Conservation (phyloP, 2,329 filamentous ascomycete species). For the Claviceps citrina region DNA sequence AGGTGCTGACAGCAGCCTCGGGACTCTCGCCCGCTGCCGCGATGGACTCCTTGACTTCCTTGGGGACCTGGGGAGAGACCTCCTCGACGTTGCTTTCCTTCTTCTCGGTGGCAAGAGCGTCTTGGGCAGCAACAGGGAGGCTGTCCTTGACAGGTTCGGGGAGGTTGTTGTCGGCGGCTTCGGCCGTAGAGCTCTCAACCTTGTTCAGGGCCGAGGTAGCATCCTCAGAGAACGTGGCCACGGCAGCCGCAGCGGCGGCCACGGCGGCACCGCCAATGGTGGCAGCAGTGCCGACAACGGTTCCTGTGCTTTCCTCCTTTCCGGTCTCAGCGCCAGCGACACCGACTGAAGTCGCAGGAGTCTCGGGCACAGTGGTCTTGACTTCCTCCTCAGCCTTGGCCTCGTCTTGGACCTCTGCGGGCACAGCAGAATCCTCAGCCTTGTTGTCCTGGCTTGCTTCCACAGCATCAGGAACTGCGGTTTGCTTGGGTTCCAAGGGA, state of each 20-base stretch:
- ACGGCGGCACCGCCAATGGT: constrained; percentile 21
- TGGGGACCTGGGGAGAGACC: constrained; percentile 36
- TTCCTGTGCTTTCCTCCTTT: constrained; percentile 28
- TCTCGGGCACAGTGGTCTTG: constrained; percentile 48
- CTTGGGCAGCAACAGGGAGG: constrained; percentile 34
- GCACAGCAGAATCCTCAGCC: constrained; percentile 53
- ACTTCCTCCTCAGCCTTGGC: constrained; percentile 55
- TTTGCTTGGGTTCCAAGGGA: constrained; percentile 39
- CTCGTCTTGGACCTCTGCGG: constrained; percentile 56
- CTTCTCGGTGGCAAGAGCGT: constrained; percentile 27
- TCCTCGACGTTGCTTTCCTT: constrained; percentile 29
- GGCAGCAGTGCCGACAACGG: constrained; percentile 23
- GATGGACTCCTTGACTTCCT: constrained; percentile 42
- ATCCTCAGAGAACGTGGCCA: constrained; percentile 21
- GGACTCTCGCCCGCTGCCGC: constrained; percentile 43
- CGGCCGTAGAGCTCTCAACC: constrained; percentile 21
- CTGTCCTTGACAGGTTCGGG: constrained; percentile 38
- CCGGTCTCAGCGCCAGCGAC: constrained; percentile 35
- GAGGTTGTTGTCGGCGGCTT: constrained; percentile 31
- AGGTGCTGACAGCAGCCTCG: constrained; percentile 54
- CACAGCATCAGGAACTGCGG: constrained; percentile 31
- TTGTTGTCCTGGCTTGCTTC: constrained; percentile 56
- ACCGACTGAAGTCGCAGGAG: constrained; percentile 41
- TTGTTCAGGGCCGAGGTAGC: constrained; percentile 18
- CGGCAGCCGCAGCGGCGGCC: constrained; percentile 19